Evolutionary conservation across 2,329 filamentous ascomycete species (phyloP).

Genomic region (Rhynchosporium graminicola): DNA sequence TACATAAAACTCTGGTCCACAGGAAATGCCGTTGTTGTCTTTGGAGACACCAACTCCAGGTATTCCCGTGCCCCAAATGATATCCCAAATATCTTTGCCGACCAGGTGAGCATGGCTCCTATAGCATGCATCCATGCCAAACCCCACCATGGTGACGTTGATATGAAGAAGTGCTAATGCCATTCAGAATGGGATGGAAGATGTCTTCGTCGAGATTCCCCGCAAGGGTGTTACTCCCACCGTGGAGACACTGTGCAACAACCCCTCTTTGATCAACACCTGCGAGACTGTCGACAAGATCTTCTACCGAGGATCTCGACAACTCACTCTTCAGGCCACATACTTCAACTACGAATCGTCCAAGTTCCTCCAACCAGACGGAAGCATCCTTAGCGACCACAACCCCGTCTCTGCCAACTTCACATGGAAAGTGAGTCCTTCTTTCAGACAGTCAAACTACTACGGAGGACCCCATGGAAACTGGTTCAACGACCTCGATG

Average conservation of each 20-base stretch:
- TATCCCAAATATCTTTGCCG: constrained; percentile 52
- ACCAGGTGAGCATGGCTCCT: not conserved
- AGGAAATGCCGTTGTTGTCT: constrained; percentile 64
- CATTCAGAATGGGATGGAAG: constrained; percentile 53
- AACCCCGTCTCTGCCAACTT: constrained; percentile 63
- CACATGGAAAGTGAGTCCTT: constrained; percentile 44
- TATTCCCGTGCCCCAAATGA: constrained; percentile 57
- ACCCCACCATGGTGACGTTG: not conserved
- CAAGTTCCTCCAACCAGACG: constrained; percentile 59
- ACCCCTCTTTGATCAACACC: constrained; percentile 52
- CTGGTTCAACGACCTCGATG: constrained; percentile 57
- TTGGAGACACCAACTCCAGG: constrained; percentile 65
- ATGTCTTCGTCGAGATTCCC: constrained; percentile 61
- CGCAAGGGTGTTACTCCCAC: constrained; percentile 50
- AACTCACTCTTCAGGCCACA: constrained; percentile 50
- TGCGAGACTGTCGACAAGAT: constrained; percentile 71
- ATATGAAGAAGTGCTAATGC: constrained; percentile 41
- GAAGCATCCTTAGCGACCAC: constrained; percentile 61
- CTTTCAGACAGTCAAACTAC: constrained; percentile 48
- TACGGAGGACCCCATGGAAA: constrained; percentile 51
- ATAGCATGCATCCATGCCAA: not conserved
- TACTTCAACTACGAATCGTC: constrained; percentile 56
- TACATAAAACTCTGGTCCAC: constrained; percentile 57
- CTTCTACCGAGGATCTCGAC: constrained; percentile 52
- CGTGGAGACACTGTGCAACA: constrained; percentile 51